phyloP scores from a whole-genome alignment of 331 rosid species.

The Cydonia oblonga region DNA sequence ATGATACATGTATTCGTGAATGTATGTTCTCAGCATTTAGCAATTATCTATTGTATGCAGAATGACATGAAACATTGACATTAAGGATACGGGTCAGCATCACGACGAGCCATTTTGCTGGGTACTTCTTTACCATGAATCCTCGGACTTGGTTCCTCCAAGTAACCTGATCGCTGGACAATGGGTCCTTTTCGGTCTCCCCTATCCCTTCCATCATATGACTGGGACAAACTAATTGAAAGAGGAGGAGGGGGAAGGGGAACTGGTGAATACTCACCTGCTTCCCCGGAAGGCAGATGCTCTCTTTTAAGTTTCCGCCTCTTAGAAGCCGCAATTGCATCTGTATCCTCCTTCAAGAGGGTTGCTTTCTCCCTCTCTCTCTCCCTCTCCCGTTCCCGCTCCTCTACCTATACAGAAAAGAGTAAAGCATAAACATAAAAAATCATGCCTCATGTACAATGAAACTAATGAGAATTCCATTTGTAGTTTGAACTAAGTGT shows the following conservation, averaged over 20 bases:
- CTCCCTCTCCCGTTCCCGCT: slow-evolving; percentile 45
- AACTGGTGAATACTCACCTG: slow-evolving; percentile 94
- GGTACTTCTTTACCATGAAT: slow-evolving; percentile 73
- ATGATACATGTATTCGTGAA: background rate
- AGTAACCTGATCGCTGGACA: slow-evolving; percentile 54
- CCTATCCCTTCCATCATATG: slow-evolving; percentile 84
- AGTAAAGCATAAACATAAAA: background rate
- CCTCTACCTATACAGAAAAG: slow-evolving; percentile 49
- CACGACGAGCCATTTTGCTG: slow-evolving; percentile 81
- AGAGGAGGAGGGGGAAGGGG: slow-evolving; percentile 59
- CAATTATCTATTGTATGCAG: background rate
- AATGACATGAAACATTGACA: background rate
- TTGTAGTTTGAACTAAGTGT: background rate
- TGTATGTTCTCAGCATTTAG: background rate
- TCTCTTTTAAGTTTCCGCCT: slow-evolving; percentile 93
- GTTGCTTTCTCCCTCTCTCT: slow-evolving; percentile 74
- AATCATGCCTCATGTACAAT: background rate
- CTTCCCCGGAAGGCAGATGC: slow-evolving; percentile 58
- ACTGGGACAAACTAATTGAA: slow-evolving; percentile 44
- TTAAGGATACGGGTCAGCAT: slow-evolving; percentile 86
- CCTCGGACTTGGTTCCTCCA: slow-evolving; percentile 71
- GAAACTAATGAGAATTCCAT: background rate
- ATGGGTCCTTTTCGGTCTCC: slow-evolving; percentile 84
- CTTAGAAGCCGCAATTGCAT: slow-evolving; percentile 64
- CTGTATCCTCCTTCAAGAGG: slow-evolving; percentile 75